A percentile compares a stretch with the other conserved stretches of the same genome.
Conservation (phyloP, 441 rosid species). For the Aquilaria agallochum region DNA sequence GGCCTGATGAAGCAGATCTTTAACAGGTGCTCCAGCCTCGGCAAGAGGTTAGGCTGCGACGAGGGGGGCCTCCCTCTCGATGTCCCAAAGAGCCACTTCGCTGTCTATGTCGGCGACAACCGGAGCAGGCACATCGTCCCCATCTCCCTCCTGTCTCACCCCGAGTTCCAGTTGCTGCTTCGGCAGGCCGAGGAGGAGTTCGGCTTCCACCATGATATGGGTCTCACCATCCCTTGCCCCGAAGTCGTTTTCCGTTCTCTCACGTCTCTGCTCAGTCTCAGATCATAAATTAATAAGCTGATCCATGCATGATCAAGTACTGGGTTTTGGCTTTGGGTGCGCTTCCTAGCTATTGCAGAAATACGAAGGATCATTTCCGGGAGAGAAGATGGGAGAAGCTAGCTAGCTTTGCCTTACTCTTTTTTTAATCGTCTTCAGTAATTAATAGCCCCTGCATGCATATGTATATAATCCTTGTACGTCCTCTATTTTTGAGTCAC, state of each 20-base stretch:
- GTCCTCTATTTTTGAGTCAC: no score
- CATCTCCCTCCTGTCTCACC: constrained; percentile 72
- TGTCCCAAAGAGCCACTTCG: constrained; percentile 94
- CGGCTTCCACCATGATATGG: constrained; percentile 94
- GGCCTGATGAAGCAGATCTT: constrained; percentile 80
- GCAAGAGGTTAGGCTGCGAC: constrained; percentile 58
- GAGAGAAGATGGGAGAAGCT: no score
- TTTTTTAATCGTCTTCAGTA: no score
- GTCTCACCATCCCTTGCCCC: constrained; percentile 93
- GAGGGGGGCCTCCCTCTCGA: constrained; percentile 76
- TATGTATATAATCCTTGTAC: no score
- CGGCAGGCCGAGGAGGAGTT: constrained; percentile 91
- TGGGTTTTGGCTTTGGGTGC: no score
- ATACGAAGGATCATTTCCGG: no score
- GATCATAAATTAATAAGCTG: no score
- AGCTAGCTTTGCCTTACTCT: no score
- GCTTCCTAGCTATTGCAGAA: no score
- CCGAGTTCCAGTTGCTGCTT: constrained; percentile 73
- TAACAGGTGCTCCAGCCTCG: constrained; percentile 90
- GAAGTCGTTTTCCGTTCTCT: constrained; percentile 79
- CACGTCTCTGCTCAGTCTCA: constrained; percentile 56
- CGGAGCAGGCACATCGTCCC: constrained; percentile 89
- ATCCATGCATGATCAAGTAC: no score
- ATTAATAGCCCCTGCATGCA: no score
- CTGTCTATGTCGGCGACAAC: constrained; percentile 86